Base-by-base conservation (phyloP, 352 stramenopile genomes). In the Globisporangium rhizosaccharum region DNA sequence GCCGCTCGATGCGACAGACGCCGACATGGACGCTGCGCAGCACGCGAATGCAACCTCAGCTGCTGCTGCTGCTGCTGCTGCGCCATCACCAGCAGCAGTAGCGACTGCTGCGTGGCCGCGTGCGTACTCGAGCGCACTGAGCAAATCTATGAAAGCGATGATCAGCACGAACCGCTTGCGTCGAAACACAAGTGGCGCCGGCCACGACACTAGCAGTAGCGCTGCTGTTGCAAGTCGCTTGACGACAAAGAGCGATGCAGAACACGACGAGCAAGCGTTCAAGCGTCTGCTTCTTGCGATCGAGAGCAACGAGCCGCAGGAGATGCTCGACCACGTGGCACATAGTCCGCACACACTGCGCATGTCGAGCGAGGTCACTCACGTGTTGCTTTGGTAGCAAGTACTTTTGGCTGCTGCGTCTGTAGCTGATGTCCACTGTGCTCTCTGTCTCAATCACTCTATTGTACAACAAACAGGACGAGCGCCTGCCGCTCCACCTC, bases 81-180 rank as follows among this genome's bases (percentile, higher is more conserved):
- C 28, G 23, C 12, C 36, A 33, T 9, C 17, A 46, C 1, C 28
- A 8, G 39, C 17, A 7, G 11, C 25, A n/a, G 45, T 25, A 11
- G 9, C 41, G 28, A 60, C 41, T 25, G 45, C 23, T 2, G 14
- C 54, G 28, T 67, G 62, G 66, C 44, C 56, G 25, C 53, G 37
- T 48, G 54, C 51, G 42, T 85, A 83, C 59, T 82, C 76, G 45
- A 76, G 61, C 15, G 64, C 64, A 36, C 67, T 88, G 12, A 66
- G 65, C 20, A 85, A 76, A 53, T 88, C 78, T 37, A 71, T 86
- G 63, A 68, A 69, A 56, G 77, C 69, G 50, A 88, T 88, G 60
- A 85, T 87, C 41, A 42, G 61, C 14, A 54, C 52, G n/a, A 65
- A 51, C 46, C 62, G 63, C 9, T 42, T 66, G 28, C 53, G 51